Evolutionary conservation across 139 green algal species (phyloP).

Genomic region (Nannochloris sp.): DNA sequence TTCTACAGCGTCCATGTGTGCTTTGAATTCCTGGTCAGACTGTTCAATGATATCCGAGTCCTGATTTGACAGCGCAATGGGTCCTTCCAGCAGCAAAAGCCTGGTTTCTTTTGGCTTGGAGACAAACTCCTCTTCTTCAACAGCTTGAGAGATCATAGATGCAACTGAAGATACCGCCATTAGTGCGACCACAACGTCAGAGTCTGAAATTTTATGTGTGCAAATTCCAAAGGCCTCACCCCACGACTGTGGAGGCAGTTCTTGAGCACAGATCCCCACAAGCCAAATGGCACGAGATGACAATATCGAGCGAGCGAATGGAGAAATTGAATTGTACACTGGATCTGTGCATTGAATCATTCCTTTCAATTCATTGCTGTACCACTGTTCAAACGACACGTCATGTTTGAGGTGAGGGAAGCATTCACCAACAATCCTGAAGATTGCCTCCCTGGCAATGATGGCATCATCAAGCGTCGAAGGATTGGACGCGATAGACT

Average conservation of each 20-base stretch:
- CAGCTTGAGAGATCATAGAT: constrained; percentile 33
- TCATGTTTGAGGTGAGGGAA: constrained; percentile 51
- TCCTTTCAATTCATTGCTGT: constrained; percentile 42
- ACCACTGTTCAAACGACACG: constrained; percentile 58
- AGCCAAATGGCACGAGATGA: constrained; percentile 64
- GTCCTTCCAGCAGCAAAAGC: constrained; percentile 18
- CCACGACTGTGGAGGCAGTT: constrained; percentile 45
- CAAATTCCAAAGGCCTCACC: constrained; percentile 35
- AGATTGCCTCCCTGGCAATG: constrained; percentile 55
- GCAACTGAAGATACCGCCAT: constrained; percentile 43
- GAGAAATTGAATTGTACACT: constrained; percentile 6
- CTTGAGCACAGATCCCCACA: constrained; percentile 54
- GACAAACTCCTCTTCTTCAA: constrained; percentile 55
- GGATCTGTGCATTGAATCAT: constrained; percentile 26
- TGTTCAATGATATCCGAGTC: constrained; percentile 5
- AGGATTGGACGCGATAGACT: no score
- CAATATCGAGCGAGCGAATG: constrained; percentile 30
- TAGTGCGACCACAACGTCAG: constrained; percentile 58
- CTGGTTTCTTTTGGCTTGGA: constrained; percentile 4
- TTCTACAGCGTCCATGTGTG: constrained; percentile 28
- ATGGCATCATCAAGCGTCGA: constrained; percentile 21
- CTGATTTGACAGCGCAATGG: not conserved
- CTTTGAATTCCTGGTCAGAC: constrained; percentile 6
- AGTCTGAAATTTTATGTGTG: constrained; percentile 34
- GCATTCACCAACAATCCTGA: constrained; percentile 62